phyloP scores from a whole-genome alignment of 2,329 filamentous ascomycete genomes.

The Aureobasidium lini region DNA sequence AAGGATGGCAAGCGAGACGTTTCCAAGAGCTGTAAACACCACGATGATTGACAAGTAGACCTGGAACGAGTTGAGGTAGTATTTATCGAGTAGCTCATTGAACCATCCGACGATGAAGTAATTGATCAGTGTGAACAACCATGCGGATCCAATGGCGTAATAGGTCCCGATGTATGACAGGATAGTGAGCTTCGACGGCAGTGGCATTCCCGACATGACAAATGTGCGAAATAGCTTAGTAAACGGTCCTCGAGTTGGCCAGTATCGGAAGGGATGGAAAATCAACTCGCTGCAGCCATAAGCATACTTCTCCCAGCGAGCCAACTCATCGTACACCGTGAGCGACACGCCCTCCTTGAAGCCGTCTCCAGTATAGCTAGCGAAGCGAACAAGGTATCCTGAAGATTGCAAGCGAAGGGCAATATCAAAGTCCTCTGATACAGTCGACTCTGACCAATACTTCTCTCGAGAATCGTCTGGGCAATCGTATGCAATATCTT shows the following conservation, averaged over 20 bases:
- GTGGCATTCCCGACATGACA: conserved; percentile 63
- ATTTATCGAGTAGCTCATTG: conserved; percentile 70
- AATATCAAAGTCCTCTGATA: conserved; percentile 79
- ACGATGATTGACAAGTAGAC: conserved; percentile 75
- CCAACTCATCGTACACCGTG: conserved; percentile 77
- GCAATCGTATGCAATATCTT: conserved; percentile 63
- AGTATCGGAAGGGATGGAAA: conserved; percentile 69
- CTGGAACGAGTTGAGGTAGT: conserved; percentile 71
- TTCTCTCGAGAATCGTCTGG: conserved; percentile 63
- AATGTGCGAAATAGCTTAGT: conserved; percentile 72
- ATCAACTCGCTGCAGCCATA: conserved; percentile 77
- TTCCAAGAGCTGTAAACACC: conserved; percentile 69
- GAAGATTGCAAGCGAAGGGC: conserved; percentile 65
- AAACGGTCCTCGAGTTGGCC: conserved; percentile 67
- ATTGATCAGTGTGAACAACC: conserved; percentile 65
- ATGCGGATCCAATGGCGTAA: conserved; percentile 69
- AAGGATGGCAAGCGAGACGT: conserved; percentile 63
- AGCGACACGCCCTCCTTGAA: conserved; percentile 80
- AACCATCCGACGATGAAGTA: conserved; percentile 72
- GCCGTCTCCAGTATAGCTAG: conserved; percentile 65
- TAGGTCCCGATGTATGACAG: conserved; percentile 74
- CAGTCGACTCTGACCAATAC: conserved; percentile 74
- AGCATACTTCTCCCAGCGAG: conserved; percentile 81
- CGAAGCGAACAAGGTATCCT: conserved; percentile 66
- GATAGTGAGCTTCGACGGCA: conserved; percentile 69